Evolutionary conservation across 108 stramenopile genomes (phyloP).

Genomic region (Nitzschia sp.): DNA sequence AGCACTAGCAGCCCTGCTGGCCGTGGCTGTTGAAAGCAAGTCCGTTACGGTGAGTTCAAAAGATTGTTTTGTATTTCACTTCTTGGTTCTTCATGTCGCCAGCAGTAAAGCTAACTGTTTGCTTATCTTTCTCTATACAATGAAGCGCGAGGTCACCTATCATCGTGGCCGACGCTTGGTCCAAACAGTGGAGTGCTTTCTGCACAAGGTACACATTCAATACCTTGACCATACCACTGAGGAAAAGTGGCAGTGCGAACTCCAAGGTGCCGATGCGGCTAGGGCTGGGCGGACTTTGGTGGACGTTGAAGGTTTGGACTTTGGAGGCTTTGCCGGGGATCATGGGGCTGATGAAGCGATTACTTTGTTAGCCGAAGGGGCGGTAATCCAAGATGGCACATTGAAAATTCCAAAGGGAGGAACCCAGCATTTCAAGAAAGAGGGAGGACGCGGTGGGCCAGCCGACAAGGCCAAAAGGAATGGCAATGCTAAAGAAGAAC

Average conservation of each 20-base stretch:
- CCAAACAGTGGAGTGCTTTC: neutral
- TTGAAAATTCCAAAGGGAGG: neutral
- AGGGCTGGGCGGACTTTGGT: neutral
- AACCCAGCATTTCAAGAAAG: neutral
- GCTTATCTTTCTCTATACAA: too few species aligned
- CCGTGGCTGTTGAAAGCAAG: too few species aligned
- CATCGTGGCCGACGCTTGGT: neutral
- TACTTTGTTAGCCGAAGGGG: conserved; percentile 10
- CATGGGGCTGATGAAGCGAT: neutral
- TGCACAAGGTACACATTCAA: neutral
- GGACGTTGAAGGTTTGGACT: neutral
- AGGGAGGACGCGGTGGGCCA: neutral
- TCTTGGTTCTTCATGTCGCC: too few species aligned
- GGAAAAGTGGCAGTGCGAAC: neutral
- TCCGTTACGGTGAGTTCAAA: too few species aligned
- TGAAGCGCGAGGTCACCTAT: too few species aligned
- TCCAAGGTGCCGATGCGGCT: neutral
- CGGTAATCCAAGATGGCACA: neutral
- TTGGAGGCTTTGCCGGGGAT: neutral
- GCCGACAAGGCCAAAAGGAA: neutral
- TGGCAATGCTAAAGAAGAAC: neutral
- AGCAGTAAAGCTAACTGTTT: too few species aligned
- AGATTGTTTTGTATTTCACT: too few species aligned
- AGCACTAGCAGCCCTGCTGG: too few species aligned
- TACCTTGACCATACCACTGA: neutral